phyloP scores from a whole-genome alignment of 805 yeast species.

The Teunomyces gatunensis region DNA sequence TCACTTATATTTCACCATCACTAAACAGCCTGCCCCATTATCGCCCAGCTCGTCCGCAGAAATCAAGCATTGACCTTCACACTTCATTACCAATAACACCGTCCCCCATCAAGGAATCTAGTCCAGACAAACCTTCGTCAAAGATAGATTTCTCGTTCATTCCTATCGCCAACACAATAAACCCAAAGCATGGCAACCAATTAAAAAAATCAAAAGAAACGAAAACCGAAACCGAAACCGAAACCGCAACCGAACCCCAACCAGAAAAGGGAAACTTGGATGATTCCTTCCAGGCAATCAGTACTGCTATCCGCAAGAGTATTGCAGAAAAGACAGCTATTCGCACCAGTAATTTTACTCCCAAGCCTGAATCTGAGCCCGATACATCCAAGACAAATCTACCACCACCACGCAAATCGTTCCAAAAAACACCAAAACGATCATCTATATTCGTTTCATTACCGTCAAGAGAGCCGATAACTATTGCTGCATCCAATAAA shows the following conservation, averaged over 20 bases:
- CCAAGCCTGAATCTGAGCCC: background rate
- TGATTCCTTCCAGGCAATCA: constrained; percentile 48
- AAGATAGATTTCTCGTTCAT: constrained; percentile 20
- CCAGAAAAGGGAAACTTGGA: constrained; percentile 14
- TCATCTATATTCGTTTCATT: constrained; percentile 35
- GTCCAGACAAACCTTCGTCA: constrained; percentile 12
- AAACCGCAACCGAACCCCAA: too few species aligned
- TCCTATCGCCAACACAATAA: constrained; percentile 17
- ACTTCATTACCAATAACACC: constrained; percentile 1
- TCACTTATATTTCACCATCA: constrained; percentile 6
- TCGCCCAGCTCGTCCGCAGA: background rate
- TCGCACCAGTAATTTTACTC: constrained; percentile 3
- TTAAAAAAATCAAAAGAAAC: constrained; percentile 1
- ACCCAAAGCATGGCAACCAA: constrained; percentile 9
- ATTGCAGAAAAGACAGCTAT: constrained; percentile 31
- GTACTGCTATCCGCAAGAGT: constrained; percentile 45
- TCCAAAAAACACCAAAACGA: constrained; percentile 26
- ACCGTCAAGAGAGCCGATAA: constrained; percentile 39
- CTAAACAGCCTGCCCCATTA: constrained; percentile 2
- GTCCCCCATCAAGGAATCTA: constrained; percentile 3
- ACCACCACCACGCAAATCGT: constrained; percentile 10
- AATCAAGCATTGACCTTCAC: background rate
- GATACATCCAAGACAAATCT: background rate
- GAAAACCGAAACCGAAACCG: background rate
- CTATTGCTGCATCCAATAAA: constrained; percentile 11